A percentile compares a stretch with the other conserved stretches of the same genome.
Conservation (phyloP, 306 rosid genomes). For the Fragaria iinumae region DNA sequence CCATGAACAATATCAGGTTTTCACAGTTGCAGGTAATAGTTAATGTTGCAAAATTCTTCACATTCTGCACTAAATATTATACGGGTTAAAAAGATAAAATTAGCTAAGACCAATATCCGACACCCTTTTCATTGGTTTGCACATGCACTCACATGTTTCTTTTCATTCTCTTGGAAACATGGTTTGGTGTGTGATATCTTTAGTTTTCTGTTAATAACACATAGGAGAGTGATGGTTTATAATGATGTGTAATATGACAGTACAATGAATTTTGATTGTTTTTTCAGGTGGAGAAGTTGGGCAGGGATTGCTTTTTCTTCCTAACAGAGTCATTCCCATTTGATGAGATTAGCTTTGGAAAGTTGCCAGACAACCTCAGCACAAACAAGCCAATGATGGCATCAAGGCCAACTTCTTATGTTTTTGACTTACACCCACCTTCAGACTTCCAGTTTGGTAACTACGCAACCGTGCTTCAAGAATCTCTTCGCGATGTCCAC, state of each 20-base stretch:
- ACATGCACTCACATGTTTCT: background rate
- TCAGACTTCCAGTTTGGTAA: conserved; percentile 39
- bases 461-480: conserved; percentile 31
- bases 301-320: conserved; percentile 66
- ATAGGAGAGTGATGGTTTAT: background rate
- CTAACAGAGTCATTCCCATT: conserved; percentile 64
- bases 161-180: background rate
- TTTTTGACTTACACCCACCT: conserved; percentile 53
- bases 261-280: background rate
- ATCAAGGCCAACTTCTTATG: conserved; percentile 61
- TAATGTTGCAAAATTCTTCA: background rate
- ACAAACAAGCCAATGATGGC: conserved; percentile 47
- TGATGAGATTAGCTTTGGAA: conserved; percentile 64
- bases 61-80: background rate
- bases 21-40: conserved; percentile 71
- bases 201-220: background rate
- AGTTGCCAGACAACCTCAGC: conserved; percentile 42
- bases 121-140: background rate
- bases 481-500: conserved; percentile 29
- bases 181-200: background rate
- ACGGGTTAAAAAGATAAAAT: too few relatives aligned
- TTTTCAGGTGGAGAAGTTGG: conserved; percentile 74
- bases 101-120: background rate
- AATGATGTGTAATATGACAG: background rate
- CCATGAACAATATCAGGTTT: conserved; percentile 77